Evolutionary conservation across 2,329 filamentous ascomycete species (phyloP).

Genomic region (Emmonsia crescens): DNA sequence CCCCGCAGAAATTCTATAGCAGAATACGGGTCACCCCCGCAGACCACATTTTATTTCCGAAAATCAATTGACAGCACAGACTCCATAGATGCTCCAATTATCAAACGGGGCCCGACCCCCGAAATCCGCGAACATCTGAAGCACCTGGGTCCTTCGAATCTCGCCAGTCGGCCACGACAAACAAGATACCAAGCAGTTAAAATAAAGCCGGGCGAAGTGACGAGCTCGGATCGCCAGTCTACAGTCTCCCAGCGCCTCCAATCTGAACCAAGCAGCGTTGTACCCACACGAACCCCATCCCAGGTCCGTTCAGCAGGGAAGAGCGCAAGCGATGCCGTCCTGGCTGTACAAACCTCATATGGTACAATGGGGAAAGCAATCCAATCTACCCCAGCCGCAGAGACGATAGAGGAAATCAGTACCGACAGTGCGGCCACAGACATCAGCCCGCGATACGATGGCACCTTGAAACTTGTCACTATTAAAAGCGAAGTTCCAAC

Average conservation of each 20-base stretch:
- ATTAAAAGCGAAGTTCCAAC: neutral
- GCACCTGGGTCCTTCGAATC: conserved; percentile 54
- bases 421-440: neutral
- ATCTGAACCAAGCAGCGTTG: conserved; percentile 27
- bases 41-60: conserved; percentile 30
- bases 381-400: conserved; percentile 8
- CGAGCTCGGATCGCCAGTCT: conserved; percentile 5
- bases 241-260: conserved; percentile 23
- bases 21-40: conserved; percentile 24
- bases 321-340: conserved; percentile 54
- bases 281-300: conserved; percentile 45
- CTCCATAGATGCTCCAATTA: conserved; percentile 23
- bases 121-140: conserved; percentile 50
- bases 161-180: conserved; percentile 47
- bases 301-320: conserved; percentile 44
- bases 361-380: conserved; percentile 32
- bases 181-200: conserved; percentile 54
- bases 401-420: conserved; percentile 14
- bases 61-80: conserved; percentile 23
- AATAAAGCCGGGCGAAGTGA: conserved; percentile 48
- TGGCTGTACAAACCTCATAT: conserved; percentile 48
- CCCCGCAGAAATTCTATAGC: conserved; percentile 24
- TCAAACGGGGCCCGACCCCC: conserved; percentile 42
- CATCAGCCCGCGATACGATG: neutral
- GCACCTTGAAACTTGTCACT: neutral